Conservation (phyloP, 495 filamentous ascomycete species). For the Xylaria flabelliformis region DNA sequence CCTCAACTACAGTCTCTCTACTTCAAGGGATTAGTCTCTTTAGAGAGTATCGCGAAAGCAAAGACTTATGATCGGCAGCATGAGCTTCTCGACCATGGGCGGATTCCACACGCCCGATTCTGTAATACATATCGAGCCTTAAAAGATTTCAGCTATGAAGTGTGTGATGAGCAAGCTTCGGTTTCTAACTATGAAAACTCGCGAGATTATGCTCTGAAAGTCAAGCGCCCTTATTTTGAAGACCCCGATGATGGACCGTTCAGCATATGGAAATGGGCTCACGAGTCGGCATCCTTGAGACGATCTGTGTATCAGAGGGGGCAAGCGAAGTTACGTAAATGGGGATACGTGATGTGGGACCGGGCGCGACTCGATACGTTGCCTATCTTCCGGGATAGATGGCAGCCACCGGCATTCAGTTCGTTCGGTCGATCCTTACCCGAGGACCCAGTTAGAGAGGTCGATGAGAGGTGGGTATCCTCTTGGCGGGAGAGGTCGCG, state of each 20-base stretch:
- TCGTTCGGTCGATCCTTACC: slow-evolving; percentile 12
- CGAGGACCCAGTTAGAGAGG: slow-evolving; percentile 8
- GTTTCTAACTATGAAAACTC: slow-evolving; percentile 14
- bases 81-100: slow-evolving; percentile 9
- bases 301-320: neutral
- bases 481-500: slow-evolving; percentile 20
- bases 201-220: slow-evolving; percentile 3
- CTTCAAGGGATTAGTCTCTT: slow-evolving; percentile 15
- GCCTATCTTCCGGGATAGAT: slow-evolving; percentile 9
- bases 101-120: slow-evolving; percentile 6
- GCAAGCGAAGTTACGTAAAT: slow-evolving; percentile 11
- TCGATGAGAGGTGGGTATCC: slow-evolving; percentile 2
- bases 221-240: slow-evolving; percentile 15
- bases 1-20: slow-evolving; percentile 5
- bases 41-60: slow-evolving; percentile 15
- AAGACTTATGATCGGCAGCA: slow-evolving; percentile 9
- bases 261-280: slow-evolving; percentile 11
- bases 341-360: slow-evolving; percentile 14
- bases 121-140: slow-evolving; percentile 7
- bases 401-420: slow-evolving; percentile 14
- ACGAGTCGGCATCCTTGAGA: slow-evolving; percentile 1
- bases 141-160: slow-evolving; percentile 12
- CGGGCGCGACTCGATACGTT: slow-evolving; percentile 15
- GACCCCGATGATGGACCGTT: slow-evolving; percentile 7
- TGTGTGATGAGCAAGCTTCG: slow-evolving; percentile 4